A percentile compares a stretch with the other conserved stretches of the same genome.
Evolutionary conservation across 2,329 filamentous ascomycete genomes (phyloP).

Genomic region (Curvularia hawaiiensis): DNA sequence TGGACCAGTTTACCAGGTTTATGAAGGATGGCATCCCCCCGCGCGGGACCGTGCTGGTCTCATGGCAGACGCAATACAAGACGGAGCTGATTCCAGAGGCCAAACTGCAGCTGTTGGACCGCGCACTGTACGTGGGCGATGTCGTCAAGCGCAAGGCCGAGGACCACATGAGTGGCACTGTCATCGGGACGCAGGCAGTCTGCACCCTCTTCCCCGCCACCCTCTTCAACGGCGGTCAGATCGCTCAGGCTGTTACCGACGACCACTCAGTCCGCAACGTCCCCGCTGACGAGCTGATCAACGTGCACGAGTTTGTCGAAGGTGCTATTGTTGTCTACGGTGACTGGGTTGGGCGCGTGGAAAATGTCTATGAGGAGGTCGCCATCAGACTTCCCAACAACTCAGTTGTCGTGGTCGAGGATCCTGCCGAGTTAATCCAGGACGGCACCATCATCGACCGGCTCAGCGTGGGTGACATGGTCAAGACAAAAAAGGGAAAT

Average conservation of each 20-base stretch:
- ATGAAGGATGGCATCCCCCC: conserved; percentile 55
- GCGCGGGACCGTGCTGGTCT: conserved; percentile 57
- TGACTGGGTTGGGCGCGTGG: conserved; percentile 62
- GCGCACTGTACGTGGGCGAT: conserved; percentile 60
- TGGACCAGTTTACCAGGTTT: conserved; percentile 46
- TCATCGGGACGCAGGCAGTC: conserved; percentile 55
- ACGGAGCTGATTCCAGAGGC: conserved; percentile 50
- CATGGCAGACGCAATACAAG: conserved; percentile 51
- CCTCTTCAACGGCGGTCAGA: conserved; percentile 32
- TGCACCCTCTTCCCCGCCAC: conserved; percentile 52
- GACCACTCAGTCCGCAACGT: conserved; percentile 48
- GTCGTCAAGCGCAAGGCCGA: conserved; percentile 57
- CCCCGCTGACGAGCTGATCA: conserved; percentile 52
- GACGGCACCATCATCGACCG: conserved; percentile 44
- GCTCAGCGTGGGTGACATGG: conserved; percentile 55
- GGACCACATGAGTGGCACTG: conserved; percentile 59
- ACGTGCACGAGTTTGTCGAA: conserved; percentile 53
- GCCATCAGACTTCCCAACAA: conserved; percentile 58
- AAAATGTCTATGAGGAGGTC: conserved; percentile 56
- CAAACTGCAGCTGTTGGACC: conserved; percentile 58
- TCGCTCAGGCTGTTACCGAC: conserved; percentile 32
- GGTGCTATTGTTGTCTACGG: conserved; percentile 60
- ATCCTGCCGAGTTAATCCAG: conserved; percentile 50
- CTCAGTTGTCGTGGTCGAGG: conserved; percentile 59
- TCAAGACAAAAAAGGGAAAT: conserved; percentile 58